phyloP scores from a whole-genome alignment of 192 early-diverging fungal genomes.

The Backusella mclennaniae region DNA sequence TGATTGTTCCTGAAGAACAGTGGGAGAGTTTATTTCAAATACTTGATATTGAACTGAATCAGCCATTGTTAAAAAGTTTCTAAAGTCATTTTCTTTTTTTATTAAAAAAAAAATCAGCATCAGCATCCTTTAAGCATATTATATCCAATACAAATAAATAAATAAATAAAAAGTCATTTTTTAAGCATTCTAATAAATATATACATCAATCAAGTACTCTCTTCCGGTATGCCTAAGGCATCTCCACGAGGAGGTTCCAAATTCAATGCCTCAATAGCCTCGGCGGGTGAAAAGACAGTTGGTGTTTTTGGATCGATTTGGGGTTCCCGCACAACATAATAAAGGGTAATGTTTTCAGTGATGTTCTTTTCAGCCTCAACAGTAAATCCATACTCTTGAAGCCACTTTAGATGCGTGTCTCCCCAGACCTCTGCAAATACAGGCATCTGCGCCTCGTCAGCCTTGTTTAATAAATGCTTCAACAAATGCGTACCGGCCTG shows the following conservation, averaged over 20 bases:
- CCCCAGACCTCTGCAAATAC: conserved; percentile 14
- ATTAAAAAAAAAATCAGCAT: background rate
- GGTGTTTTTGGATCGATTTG: background rate
- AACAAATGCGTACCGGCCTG: conserved; percentile 12
- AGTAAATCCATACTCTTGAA: conserved; percentile 9
- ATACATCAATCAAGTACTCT: background rate
- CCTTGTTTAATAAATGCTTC: conserved; percentile 15
- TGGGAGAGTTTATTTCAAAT: conserved; percentile 30
- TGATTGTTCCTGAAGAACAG: conserved; percentile 30
- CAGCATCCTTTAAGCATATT: background rate
- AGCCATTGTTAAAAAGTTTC: background rate
- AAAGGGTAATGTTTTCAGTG: background rate
- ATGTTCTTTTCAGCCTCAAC: background rate
- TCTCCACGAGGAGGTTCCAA: conserved; percentile 8
- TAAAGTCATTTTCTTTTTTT: background rate
- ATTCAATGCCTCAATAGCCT: background rate
- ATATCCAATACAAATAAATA: background rate
- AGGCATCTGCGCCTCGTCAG: conserved; percentile 13
- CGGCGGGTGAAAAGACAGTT: background rate
- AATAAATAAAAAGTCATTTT: background rate
- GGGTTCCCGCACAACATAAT: conserved; percentile 5
- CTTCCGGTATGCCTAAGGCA: too few relatives aligned
- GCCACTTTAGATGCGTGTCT: background rate
- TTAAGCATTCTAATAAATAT: background rate
- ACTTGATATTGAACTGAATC: conserved; percentile 6